phyloP scores from a whole-genome alignment of 1,139 yeast genomes.

The Meyerozyma carpophila region DNA sequence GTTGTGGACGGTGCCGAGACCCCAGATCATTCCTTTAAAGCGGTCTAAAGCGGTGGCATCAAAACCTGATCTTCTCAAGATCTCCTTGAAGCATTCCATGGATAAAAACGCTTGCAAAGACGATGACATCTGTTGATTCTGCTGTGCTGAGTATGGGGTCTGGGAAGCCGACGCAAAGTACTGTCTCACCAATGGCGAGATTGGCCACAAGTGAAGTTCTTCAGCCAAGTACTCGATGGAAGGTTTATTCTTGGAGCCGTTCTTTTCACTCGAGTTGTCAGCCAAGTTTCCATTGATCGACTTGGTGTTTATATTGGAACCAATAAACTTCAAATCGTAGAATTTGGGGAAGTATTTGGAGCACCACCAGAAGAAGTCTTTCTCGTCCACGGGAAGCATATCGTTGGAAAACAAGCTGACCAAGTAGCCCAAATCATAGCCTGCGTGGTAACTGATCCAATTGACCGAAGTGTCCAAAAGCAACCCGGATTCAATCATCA shows the following conservation, averaged over 20 bases:
- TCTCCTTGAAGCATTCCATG: conserved; percentile 53
- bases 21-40: conserved; percentile 52
- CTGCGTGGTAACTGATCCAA: conserved; percentile 93
- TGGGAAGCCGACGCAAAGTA: conserved; percentile 37
- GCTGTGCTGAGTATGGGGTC: conserved; percentile 25
- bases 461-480: conserved; percentile 66
- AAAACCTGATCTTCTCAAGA: conserved; percentile 39
- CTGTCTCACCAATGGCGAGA: conserved; percentile 45
- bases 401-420: conserved; percentile 72
- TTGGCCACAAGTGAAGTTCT: conserved; percentile 50
- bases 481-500: conserved; percentile 81
- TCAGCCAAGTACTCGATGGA: conserved; percentile 51
- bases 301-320: conserved; percentile 44
- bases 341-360: conserved; percentile 73
- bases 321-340: conserved; percentile 78
- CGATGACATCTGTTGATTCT: conserved; percentile 40
- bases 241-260: conserved; percentile 30
- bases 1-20: conserved; percentile 32
- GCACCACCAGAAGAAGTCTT: conserved; percentile 72
- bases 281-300: conserved; percentile 10
- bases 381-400: conserved; percentile 75
- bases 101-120: conserved; percentile 51
- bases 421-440: conserved; percentile 91
- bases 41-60: conserved; percentile 27
- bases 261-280: conserved; percentile 7